Evolutionary conservation across 768 basidiomycete species (phyloP).

Genomic region (Imleria badia): DNA sequence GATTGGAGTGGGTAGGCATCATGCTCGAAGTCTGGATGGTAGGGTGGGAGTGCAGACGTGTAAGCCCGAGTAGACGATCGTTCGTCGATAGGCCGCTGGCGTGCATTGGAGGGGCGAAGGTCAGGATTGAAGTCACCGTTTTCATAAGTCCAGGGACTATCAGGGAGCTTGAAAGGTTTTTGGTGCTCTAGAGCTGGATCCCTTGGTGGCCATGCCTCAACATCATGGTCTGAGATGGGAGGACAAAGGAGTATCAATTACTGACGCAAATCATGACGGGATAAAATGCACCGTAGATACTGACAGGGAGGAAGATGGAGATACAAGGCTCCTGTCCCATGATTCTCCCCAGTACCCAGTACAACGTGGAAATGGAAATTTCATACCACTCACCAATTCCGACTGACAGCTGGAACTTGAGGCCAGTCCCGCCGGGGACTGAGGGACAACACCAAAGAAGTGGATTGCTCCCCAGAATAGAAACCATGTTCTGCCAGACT

Average conservation of each 20-base stretch:
- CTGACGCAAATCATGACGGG: background rate
- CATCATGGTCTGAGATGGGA: slow-evolving; percentile 33
- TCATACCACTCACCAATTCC: slow-evolving; percentile 75
- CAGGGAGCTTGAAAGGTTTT: slow-evolving; percentile 47
- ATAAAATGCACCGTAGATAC: slow-evolving; percentile 3
- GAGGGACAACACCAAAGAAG: slow-evolving; percentile 86
- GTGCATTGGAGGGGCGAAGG: slow-evolving; percentile 62
- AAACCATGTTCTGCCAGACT: slow-evolving; percentile 63
- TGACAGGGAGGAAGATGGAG: background rate
- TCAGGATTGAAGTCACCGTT: slow-evolving; percentile 74
- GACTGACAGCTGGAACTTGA: slow-evolving; percentile 71
- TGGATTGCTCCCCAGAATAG: slow-evolving; percentile 74
- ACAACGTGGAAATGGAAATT: slow-evolving; percentile 36
- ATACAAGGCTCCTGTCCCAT: slow-evolving; percentile 2
- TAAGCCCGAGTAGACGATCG: slow-evolving; percentile 31
- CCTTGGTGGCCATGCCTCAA: slow-evolving; percentile 68
- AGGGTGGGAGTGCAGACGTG: slow-evolving; percentile 61
- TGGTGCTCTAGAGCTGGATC: slow-evolving; percentile 49
- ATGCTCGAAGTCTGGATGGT: slow-evolving; percentile 68
- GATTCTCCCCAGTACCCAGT: slow-evolving; percentile 8
- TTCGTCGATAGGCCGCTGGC: slow-evolving; percentile 30
- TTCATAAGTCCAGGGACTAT: slow-evolving; percentile 85
- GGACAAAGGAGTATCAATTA: slow-evolving; percentile 12
- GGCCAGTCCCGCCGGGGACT: slow-evolving; percentile 62
- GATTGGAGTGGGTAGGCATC: slow-evolving; percentile 25